Base-by-base conservation (phyloP, 495 filamentous ascomycete species). In the Penicillium nucicola region DNA sequence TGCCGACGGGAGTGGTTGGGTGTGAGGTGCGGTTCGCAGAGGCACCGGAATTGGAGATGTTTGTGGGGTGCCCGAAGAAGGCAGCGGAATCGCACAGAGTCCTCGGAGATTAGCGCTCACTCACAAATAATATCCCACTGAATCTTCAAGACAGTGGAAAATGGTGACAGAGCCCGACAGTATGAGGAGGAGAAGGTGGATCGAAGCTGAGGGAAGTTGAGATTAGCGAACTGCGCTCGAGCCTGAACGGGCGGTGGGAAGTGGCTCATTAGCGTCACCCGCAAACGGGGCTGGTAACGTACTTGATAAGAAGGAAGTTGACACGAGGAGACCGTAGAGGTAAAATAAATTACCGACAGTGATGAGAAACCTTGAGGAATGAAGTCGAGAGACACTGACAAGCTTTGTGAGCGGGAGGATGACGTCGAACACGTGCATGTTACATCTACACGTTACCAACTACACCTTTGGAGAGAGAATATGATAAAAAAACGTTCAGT, bases 391-490 rank as follows among this genome's bases (percentile, higher is more conserved):
- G 9, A 42, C 31, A 25, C 19, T 32, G 25, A 45, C 48, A 39
- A 36, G 28, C 19, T 30, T 15, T 22, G 23, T 22, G 11, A 28
- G 48, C 28, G n/a, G 31, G 42, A 40, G 33, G 19, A 64, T 68
- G 67, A 67, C 64, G 65, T 64, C 58, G 56, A 53, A 58, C 61
- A 68, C 63, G 59, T 63, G 59, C 25, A 28, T 28, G 25, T 28
- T 28, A 28, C 25, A 28, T 28, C 25, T 28, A 28, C 25, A 8
- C 10, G 1, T 28, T 9, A 28, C 25, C 7, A 28, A 0, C 25
- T 28, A 28, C 25, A 28, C 25, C 7, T 28, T 28, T 6, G 25
- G 10, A 9, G 0, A 28, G 25, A 28, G 25, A 4, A 8, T 8
- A 28, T 5, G 10, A 28, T 9, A 9, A 41, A 14, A 14, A 14